phyloP scores from a whole-genome alignment of 306 rosid species.

The Amphicarpaea edgeworthii region DNA sequence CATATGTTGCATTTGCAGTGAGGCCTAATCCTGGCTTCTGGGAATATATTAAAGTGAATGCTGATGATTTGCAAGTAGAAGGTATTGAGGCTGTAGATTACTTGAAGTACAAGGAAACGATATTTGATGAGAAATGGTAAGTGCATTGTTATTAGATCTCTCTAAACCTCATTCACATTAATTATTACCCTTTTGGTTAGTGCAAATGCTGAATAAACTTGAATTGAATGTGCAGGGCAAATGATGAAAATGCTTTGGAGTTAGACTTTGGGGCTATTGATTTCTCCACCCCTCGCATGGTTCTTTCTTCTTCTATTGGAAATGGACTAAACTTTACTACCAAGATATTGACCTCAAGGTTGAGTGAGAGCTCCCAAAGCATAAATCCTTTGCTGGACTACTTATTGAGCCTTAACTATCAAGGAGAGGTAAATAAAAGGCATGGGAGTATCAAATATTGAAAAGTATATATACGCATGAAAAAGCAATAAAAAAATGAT shows the following conservation, averaged over 20 bases:
- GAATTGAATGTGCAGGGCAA: conserved; percentile 71
- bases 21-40: conserved; percentile 92
- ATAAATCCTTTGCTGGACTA: conserved; percentile 86
- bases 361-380: conserved; percentile 60
- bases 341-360: conserved; percentile 66
- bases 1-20: conserved; percentile 82
- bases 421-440: conserved; percentile 72
- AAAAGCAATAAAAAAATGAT: background rate
- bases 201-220: conserved; percentile 14
- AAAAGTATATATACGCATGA: background rate
- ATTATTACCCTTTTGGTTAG: background rate
- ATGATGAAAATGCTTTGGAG: conserved; percentile 86
- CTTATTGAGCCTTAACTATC: conserved; percentile 71
- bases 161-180: background rate
- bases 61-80: conserved; percentile 76
- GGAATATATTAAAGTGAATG: conserved; percentile 82
- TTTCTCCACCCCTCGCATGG: conserved; percentile 70
- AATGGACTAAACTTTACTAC: conserved; percentile 70
- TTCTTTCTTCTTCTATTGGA: conserved; percentile 89
- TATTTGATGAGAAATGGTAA: conserved; percentile 53
- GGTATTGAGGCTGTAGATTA: conserved; percentile 68
- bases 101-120: conserved; percentile 75
- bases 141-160: too few relatives aligned
- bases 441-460: background rate
- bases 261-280: conserved; percentile 84